These are phyloP conservation scores for Cladophialophora bantiana DNA, from an alignment of 2,329 filamentous ascomycete species.

Conservation along the genomic window DNA sequence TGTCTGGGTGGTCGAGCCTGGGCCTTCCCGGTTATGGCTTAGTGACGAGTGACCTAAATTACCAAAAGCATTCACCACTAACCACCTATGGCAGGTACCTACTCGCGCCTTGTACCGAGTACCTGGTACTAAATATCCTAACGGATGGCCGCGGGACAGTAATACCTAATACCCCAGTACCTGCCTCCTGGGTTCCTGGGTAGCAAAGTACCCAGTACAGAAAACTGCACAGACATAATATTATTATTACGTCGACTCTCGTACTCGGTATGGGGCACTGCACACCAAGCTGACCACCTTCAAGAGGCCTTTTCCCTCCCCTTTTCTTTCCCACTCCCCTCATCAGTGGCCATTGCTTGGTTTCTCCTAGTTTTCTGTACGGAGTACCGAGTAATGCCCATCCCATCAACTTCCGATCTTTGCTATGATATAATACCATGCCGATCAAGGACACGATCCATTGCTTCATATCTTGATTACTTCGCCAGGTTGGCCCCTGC, in stretches of 20 bases:
- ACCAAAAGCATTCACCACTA: too few relatives aligned
- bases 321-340: background rate
- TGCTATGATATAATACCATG: slow-evolving; percentile 7
- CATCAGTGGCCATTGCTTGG: background rate
- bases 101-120: too few relatives aligned
- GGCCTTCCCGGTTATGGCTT: too few relatives aligned
- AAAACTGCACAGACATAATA: too few relatives aligned
- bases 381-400: background rate
- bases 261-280: background rate
- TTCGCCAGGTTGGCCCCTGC: slow-evolving; percentile 12
- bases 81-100: too few relatives aligned
- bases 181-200: too few relatives aligned
- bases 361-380: background rate
- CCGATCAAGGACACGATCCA: slow-evolving; percentile 1
- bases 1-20: background rate
- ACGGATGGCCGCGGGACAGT: too few relatives aligned
- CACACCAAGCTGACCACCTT: background rate
- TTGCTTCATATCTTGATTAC: slow-evolving; percentile 12
- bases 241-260: background rate
- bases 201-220: too few relatives aligned
- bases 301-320: background rate
- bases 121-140: too few relatives aligned
- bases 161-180: too few relatives aligned
- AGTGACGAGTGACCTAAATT: too few relatives aligned
- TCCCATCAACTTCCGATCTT: background rate